Evolutionary conservation across 2,329 filamentous ascomycete species (phyloP).

Genomic region (Colletotrichum euphorbiae): DNA sequence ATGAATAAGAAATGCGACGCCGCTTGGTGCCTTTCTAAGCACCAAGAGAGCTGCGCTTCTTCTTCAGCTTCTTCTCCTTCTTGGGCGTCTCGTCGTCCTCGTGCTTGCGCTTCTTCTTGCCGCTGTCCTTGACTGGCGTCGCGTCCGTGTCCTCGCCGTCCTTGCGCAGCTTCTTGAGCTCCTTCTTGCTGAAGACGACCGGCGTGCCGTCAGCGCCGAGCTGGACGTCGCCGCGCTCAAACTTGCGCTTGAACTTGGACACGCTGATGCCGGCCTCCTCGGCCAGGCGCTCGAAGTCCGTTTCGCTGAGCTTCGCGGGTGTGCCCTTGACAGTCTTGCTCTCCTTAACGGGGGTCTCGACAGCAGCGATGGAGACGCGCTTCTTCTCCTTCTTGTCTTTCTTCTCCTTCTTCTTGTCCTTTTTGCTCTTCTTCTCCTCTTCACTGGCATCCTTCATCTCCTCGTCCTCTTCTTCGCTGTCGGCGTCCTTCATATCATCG

Average conservation of each 20-base stretch:
- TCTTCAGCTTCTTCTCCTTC: conserved; percentile 68
- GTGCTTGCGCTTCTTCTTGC: conserved; percentile 79
- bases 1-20: conserved; percentile 39
- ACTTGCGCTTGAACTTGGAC: conserved; percentile 83
- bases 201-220: conserved; percentile 74
- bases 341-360: conserved; percentile 50
- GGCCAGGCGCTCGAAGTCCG: conserved; percentile 70
- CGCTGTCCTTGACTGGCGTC: conserved; percentile 57
- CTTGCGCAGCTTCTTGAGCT: conserved; percentile 78
- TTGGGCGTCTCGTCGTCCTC: conserved; percentile 75
- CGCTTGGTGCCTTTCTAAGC: conserved; percentile 36
- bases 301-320: conserved; percentile 61
- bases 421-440: conserved; percentile 52
- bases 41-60: conserved; percentile 50
- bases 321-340: conserved; percentile 41
- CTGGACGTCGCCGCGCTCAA: conserved; percentile 79
- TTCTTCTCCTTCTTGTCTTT: conserved; percentile 51
- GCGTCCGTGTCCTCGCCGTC: conserved; percentile 61
- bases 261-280: conserved; percentile 76
- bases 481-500: conserved; percentile 50
- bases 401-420: conserved; percentile 53
- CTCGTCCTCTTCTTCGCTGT: conserved; percentile 54
- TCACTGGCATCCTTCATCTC: conserved; percentile 54
- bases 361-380: conserved; percentile 41
- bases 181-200: conserved; percentile 78